These are phyloP conservation scores for Ambrosia trifida DNA, from an alignment of 129 eudicot species.

Conservation along the genomic window DNA sequence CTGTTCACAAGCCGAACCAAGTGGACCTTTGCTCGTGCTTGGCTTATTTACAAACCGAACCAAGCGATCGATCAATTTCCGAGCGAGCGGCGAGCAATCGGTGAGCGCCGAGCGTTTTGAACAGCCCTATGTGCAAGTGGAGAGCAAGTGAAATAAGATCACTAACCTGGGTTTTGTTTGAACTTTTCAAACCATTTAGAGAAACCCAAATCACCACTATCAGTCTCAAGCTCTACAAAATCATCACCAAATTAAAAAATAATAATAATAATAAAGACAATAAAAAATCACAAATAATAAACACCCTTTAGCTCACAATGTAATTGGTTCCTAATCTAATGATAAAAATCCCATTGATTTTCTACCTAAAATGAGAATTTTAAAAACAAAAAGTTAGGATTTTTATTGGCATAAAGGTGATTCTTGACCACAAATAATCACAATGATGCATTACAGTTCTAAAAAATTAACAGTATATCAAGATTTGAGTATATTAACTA, in stretches of 20 bases:
- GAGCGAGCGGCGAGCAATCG: too few relatives aligned
- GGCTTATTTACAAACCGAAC: too few relatives aligned
- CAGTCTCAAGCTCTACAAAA: slow-evolving; percentile 52
- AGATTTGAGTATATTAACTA: not conserved
- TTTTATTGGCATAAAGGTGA: not conserved
- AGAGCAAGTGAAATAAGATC: too few relatives aligned
- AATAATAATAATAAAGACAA: not conserved
- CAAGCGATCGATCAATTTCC: too few relatives aligned
- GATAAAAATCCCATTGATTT: not conserved
- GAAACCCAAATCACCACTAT: slow-evolving; percentile 81
- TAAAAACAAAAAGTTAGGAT: not conserved
- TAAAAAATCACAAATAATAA: not conserved
- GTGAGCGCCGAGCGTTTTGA: too few relatives aligned
- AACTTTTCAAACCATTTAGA: slow-evolving; percentile 79
- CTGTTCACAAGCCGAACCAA: too few relatives aligned
- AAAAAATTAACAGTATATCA: slow-evolving; percentile 14
- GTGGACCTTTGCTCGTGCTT: too few relatives aligned
- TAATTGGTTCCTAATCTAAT: not conserved
- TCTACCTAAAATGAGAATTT: not conserved
- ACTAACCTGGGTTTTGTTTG: slow-evolving; percentile 74
- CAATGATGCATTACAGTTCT: slow-evolving; percentile 11
- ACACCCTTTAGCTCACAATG: not conserved
- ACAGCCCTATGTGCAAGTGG: too few relatives aligned
- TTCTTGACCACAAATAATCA: not conserved
- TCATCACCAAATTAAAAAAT: slow-evolving; percentile 11